Evolutionary conservation across 768 basidiomycete genomes (phyloP), one percentile per base, ranked within the genome.

Genomic region (Boletus rufocinnamomeus): DNA sequence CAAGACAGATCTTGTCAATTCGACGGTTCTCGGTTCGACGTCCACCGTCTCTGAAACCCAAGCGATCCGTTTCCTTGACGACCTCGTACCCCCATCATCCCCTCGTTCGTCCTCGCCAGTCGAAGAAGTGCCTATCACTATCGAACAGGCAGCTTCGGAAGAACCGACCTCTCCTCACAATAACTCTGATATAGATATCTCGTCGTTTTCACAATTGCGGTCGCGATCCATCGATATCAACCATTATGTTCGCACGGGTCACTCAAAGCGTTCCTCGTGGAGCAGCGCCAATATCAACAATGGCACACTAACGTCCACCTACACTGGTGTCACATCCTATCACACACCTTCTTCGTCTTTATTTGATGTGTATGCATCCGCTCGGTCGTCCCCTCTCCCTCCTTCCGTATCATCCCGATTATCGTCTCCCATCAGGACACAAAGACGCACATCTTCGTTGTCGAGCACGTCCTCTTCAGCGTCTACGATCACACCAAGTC

Each of bases 261-360:
- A 72, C 35, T 74, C 74, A 34, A 77, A 79, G 57, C 78, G 79
- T 4, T 76, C 76, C 55, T 84, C 85, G 8, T 78, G 76, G 53
- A 77, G 77, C 32, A 75, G 79, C 57, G 76, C 80, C 11, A 66
- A 71, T 52, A 63, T 72, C 56, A 72, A 74, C 57, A 68, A 76
- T 21, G 81, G 83, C 34, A 88, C 87, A 2, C 71, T 85, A 60
- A 78, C 81, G 38, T 85, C 85, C 23, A 79, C 82, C 7, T 80
- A 79, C 51, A 85, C 87, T 0, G 79, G 80, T 2, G 67, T 84
- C 4, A 84, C 87, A 1, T 77, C 85, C 43, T 93, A 87, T 71
- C 87, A 91, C 70, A 93, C 91, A 0, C 89, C 91, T 8, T 83
- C 86, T 0, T 92, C 91, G 0, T 91, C 89, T n/a, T 60, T 90